phyloP scores from a whole-genome alignment of 2,329 filamentous ascomycete genomes.

The Cryphonectria japonica region DNA sequence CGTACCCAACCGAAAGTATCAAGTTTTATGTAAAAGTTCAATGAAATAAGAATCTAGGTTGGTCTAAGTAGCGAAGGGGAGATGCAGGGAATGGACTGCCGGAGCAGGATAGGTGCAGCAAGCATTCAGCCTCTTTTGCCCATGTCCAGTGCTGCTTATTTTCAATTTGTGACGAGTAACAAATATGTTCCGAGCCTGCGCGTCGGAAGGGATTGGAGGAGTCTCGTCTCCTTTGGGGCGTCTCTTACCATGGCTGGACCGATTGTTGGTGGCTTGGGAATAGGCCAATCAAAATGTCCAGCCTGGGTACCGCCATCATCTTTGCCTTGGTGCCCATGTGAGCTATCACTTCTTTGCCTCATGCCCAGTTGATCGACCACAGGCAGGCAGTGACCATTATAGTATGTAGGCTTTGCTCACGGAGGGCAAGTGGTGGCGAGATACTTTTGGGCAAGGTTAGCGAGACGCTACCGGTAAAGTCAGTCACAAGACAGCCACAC shows the following conservation, averaged over 20 bases:
- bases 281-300: neutral
- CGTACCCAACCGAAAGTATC: no score
- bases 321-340: neutral
- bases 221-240: neutral
- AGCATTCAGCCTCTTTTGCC: neutral
- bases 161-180: neutral
- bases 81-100: neutral
- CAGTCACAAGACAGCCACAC: neutral
- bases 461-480: neutral
- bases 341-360: neutral
- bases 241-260: neutral
- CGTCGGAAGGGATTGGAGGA: neutral
- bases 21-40: neutral
- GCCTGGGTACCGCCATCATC: neutral
- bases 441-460: neutral
- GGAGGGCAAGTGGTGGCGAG: neutral
- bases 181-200: neutral
- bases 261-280: neutral
- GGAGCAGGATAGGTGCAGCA: neutral
- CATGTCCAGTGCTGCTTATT: neutral
- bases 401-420: neutral
- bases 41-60: neutral
- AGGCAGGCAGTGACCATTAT: neutral
- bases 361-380: neutral
- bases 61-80: neutral